phyloP scores from a whole-genome alignment of 495 filamentous ascomycete species.

The Aspergillus carlsbadensis region DNA sequence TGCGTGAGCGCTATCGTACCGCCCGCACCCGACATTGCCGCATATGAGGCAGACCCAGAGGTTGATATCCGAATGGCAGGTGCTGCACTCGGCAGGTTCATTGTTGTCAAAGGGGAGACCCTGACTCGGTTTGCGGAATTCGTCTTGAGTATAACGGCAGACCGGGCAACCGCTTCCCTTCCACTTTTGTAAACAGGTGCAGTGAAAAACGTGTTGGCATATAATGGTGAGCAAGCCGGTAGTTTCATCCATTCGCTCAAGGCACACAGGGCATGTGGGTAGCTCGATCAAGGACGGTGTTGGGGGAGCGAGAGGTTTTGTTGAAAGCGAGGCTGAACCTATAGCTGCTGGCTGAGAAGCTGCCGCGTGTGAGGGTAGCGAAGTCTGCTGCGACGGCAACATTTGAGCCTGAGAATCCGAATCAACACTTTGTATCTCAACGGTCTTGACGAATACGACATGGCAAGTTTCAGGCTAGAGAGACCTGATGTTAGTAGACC shows the following conservation, averaged over 20 bases:
- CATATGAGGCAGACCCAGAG: constrained; percentile 96
- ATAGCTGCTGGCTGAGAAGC: constrained; percentile 48
- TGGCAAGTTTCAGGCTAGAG: constrained; percentile 90
- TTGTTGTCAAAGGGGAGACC: constrained; percentile 28
- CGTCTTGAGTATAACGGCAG: constrained; percentile 80
- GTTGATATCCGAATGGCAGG: constrained; percentile 75
- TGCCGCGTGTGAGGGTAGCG: constrained; percentile 41
- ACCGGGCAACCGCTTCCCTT: constrained; percentile 90
- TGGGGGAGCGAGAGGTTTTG: constrained; percentile 86
- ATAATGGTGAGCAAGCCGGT: constrained; percentile 91
- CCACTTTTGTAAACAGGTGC: constrained; percentile 95
- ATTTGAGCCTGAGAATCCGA: constrained; percentile 19
- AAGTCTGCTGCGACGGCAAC: constrained; percentile 30
- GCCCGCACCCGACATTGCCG: constrained; percentile 87
- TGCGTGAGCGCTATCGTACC: constrained; percentile 91
- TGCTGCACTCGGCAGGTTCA: constrained; percentile 58
- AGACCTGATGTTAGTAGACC: constrained; percentile 34
- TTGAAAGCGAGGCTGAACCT: constrained; percentile 54
- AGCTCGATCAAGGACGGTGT: constrained; percentile 88
- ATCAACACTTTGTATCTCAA: constrained; percentile 57
- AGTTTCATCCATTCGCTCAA: constrained; percentile 98
- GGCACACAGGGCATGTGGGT: constrained; percentile 93
- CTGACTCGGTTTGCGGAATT: constrained; percentile 35
- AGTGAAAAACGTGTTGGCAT: constrained; percentile 98
- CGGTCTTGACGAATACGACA: constrained; percentile 91